These are phyloP conservation scores for Tylopilus sp. DNA, from an alignment of 768 basidiomycete genomes.

Conservation along the genomic window DNA sequence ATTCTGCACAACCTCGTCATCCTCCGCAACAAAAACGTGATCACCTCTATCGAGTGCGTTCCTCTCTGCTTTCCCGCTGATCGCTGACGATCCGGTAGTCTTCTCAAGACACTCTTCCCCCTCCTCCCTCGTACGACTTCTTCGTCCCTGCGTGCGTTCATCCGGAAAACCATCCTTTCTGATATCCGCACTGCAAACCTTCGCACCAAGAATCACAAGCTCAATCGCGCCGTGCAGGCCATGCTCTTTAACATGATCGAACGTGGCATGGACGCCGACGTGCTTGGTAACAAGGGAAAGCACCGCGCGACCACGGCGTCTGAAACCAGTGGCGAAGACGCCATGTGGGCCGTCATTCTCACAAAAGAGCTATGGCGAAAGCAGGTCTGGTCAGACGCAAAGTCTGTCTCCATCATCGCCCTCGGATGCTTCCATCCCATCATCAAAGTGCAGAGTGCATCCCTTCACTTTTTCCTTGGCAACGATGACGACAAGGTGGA, in stretches of 20 bases:
- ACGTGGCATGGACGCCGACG: conserved; percentile 80
- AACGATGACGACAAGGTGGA: conserved; percentile 73
- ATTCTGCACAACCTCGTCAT: conserved; percentile 91
- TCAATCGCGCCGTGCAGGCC: conserved; percentile 93
- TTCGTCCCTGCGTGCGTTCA: conserved; percentile 74
- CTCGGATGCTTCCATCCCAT: conserved; percentile 92
- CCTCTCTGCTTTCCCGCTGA: not conserved
- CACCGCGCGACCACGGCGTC: conserved; percentile 39
- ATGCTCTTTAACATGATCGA: conserved; percentile 97
- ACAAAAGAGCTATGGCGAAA: conserved; percentile 95
- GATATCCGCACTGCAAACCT: conserved; percentile 91
- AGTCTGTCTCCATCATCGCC: conserved; percentile 88
- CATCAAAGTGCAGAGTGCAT: conserved; percentile 90
- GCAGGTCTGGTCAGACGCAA: conserved; percentile 87
- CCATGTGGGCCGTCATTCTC: conserved; percentile 95
- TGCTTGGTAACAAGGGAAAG: conserved; percentile 82
- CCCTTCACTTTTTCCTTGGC: conserved; percentile 96
- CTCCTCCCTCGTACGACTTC: conserved; percentile 93
- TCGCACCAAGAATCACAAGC: conserved; percentile 87
- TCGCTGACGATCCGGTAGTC: conserved; percentile 42
- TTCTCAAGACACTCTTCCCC: conserved; percentile 90
- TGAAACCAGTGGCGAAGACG: conserved; percentile 64
- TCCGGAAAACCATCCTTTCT: conserved; percentile 89
- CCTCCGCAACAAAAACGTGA: conserved; percentile 89
- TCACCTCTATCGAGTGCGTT: conserved; percentile 85